Conservation (phyloP, 805 yeast species). For the Lipomyces sp. region DNA sequence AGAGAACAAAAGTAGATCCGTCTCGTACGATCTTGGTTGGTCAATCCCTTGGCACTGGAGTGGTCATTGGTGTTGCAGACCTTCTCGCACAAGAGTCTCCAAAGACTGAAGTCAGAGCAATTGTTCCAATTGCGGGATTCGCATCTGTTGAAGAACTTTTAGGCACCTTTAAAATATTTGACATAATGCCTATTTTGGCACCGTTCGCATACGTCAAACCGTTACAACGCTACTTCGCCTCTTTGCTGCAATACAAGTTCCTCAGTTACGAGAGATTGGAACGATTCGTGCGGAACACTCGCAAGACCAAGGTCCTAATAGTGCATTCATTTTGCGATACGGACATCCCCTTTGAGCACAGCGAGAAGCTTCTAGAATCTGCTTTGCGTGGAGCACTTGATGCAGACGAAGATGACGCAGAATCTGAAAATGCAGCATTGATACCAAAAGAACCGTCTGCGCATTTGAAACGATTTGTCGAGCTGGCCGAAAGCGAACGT, state of each 20-base stretch:
- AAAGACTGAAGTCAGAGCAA: slow-evolving; percentile 7
- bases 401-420: slow-evolving; percentile 5
- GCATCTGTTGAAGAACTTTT: slow-evolving; percentile 20
- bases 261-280: slow-evolving; percentile 15
- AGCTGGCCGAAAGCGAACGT: slow-evolving; percentile 10
- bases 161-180: slow-evolving; percentile 7
- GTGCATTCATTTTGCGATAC: slow-evolving; percentile 17
- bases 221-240: background rate
- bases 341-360: slow-evolving; percentile 19
- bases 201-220: slow-evolving; percentile 2
- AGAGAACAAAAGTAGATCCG: slow-evolving; percentile 10
- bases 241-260: slow-evolving; percentile 9
- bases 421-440: background rate
- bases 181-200: slow-evolving; percentile 11
- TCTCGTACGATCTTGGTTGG: slow-evolving; percentile 13
- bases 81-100: slow-evolving; percentile 3
- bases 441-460: background rate
- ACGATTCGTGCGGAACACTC: slow-evolving; percentile 12
- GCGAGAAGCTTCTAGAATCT: slow-evolving; percentile 15
- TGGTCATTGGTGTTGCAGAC: slow-evolving; percentile 22
- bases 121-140: slow-evolving; percentile 24
- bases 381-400: slow-evolving; percentile 18
- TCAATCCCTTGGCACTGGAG: slow-evolving; percentile 28
- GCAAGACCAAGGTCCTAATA: slow-evolving; percentile 9
- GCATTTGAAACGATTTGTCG: slow-evolving; percentile 7